phyloP scores from a whole-genome alignment of 2,329 filamentous ascomycete genomes.

The Trichoderma sp. region DNA sequence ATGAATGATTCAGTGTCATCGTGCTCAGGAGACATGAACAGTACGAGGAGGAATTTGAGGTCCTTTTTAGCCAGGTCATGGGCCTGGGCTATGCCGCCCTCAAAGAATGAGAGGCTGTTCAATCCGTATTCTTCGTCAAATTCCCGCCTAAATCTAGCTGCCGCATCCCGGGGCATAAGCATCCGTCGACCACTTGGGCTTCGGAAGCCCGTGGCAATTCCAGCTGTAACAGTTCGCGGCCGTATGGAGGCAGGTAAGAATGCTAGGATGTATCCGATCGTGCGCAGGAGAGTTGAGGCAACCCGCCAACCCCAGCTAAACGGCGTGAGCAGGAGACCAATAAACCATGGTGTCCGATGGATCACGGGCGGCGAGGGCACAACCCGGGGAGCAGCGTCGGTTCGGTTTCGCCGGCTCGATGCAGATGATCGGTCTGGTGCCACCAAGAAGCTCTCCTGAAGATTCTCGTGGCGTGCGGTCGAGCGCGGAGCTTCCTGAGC shows the following conservation, averaged over 20 bases:
- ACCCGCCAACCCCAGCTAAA: conserved; percentile 75
- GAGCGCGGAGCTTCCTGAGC: conserved; percentile 62
- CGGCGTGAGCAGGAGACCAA: conserved; percentile 77
- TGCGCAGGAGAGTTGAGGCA: conserved; percentile 65
- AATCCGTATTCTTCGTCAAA: conserved; percentile 91
- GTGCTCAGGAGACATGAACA: conserved; percentile 88
- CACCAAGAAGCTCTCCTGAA: conserved; percentile 58
- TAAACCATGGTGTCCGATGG: conserved; percentile 69
- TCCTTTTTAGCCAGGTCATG: conserved; percentile 88
- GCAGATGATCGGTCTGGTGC: conserved; percentile 25
- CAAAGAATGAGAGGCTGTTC: conserved; percentile 71
- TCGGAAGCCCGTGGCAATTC: conserved; percentile 50
- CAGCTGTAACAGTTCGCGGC: conserved; percentile 54
- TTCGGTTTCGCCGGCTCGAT: conserved; percentile 32
- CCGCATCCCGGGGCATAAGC: conserved; percentile 81
- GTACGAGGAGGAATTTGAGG: conserved; percentile 84
- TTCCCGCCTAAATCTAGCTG: conserved; percentile 83
- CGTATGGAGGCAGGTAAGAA: conserved; percentile 70
- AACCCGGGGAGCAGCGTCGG: conserved; percentile 76
- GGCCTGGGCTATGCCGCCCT: conserved; percentile 88
- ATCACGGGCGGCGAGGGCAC: conserved; percentile 71
- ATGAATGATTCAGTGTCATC: conserved; percentile 85
- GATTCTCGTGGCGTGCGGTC: conserved; percentile 68
- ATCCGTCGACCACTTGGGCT: conserved; percentile 70
- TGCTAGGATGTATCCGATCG: conserved; percentile 74